phyloP scores from a whole-genome alignment of 2,329 filamentous ascomycete genomes.

The Aspergillus pseudoglaucus region DNA sequence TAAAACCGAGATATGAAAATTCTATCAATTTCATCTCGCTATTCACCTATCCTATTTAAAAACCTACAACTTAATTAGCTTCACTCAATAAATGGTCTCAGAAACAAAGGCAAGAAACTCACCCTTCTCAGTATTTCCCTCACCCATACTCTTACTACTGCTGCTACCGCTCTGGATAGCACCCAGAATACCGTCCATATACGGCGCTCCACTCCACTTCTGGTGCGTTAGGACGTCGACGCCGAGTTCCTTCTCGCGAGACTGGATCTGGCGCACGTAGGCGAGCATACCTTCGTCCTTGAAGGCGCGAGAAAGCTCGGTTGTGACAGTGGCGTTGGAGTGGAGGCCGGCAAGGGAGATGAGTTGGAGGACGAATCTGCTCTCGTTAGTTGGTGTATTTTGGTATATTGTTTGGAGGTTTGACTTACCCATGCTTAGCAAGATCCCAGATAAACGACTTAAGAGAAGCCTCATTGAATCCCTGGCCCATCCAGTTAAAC shows the following conservation, averaged over 20 bases:
- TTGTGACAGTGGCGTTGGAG: constrained; percentile 56
- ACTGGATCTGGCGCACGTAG: constrained; percentile 90
- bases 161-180: constrained; percentile 88
- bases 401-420: background rate
- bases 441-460: constrained; percentile 96
- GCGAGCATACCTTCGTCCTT: constrained; percentile 92
- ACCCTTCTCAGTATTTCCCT: constrained; percentile 75
- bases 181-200: constrained; percentile 85
- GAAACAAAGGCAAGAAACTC: constrained; percentile 7
- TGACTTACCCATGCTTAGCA: constrained; percentile 72
- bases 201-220: constrained; percentile 64
- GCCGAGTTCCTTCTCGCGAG: constrained; percentile 79
- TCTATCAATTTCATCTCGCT: too few relatives aligned
- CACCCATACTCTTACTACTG: constrained; percentile 86
- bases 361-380: constrained; percentile 56
- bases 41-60: background rate
- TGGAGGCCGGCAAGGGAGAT: constrained; percentile 61
- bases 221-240: constrained; percentile 94
- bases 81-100: background rate
- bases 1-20: too few relatives aligned
- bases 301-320: constrained; percentile 74
- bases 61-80: background rate
- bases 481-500: constrained; percentile 98
- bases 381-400: constrained; percentile 10
- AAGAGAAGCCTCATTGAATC: constrained; percentile 74